Evolutionary conservation across 2,329 filamentous ascomycete species (phyloP).

Genomic region (Fusarium cicatricum): DNA sequence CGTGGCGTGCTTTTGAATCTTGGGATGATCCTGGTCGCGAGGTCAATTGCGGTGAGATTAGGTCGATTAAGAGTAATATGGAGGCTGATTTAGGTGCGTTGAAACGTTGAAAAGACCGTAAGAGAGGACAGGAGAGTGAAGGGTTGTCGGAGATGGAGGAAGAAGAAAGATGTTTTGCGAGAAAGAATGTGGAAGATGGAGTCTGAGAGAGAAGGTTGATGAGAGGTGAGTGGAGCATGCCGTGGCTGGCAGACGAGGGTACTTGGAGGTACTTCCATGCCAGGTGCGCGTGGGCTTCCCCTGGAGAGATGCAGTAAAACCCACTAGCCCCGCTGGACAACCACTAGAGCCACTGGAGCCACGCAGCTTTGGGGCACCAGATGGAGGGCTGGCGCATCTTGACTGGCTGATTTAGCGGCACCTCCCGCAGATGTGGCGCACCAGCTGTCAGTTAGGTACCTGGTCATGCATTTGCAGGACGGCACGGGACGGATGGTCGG

Average conservation of each 20-base stretch:
- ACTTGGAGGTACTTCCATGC: neutral
- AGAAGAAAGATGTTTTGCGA: slow-evolving; percentile 13
- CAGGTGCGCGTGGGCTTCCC: slow-evolving; percentile 9
- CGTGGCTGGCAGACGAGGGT: neutral
- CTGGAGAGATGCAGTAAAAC: slow-evolving; percentile 22
- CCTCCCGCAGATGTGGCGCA: slow-evolving; percentile 25
- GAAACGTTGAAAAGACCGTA: neutral
- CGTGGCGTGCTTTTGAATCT: slow-evolving; percentile 40
- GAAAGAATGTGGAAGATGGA: slow-evolving; percentile 18
- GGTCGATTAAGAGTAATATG: neutral
- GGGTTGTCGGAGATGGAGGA: slow-evolving; percentile 11
- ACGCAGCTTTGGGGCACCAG: slow-evolving; percentile 10
- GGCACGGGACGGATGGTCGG: slow-evolving; percentile 25
- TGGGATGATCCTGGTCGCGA: slow-evolving; percentile 22
- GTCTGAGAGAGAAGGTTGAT: slow-evolving; percentile 3
- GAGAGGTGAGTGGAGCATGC: neutral
- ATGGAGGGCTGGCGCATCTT: slow-evolving; percentile 1
- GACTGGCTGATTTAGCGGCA: slow-evolving; percentile 19
- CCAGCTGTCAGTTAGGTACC: neutral
- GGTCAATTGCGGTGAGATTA: slow-evolving; percentile 23
- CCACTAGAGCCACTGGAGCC: slow-evolving; percentile 17
- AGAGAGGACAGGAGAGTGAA: slow-evolving; percentile 2
- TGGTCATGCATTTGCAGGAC: slow-evolving; percentile 17
- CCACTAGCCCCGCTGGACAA: slow-evolving; percentile 1
- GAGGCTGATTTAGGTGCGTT: neutral